Percentiles rank a stretch among this genome's conserved stretches.
These are phyloP conservation scores for Pyronema omphalodes DNA, from an alignment of 495 filamentous ascomycete genomes.

Conservation along the genomic window DNA sequence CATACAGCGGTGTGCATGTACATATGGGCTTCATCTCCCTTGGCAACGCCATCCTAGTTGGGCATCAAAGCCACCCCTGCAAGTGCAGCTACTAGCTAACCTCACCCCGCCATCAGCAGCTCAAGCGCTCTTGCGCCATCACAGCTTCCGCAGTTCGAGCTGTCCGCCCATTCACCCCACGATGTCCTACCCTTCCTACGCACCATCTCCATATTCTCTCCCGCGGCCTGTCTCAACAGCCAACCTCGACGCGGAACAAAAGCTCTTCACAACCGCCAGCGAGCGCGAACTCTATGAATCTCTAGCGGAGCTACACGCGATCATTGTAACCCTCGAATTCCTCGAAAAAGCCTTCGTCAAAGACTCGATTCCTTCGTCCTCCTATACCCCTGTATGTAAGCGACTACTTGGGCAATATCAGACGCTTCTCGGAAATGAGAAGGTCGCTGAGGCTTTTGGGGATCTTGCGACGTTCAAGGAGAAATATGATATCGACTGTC, in stretches of 20 bases:
- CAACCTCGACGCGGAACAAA: constrained; percentile 56
- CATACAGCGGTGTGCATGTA: too few species aligned
- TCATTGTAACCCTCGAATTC: constrained; percentile 86
- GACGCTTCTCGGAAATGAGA: constrained; percentile 73
- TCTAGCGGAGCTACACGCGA: constrained; percentile 91
- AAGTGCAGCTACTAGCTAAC: too few species aligned
- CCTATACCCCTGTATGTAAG: constrained; percentile 94
- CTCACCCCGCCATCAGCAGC: too few species aligned
- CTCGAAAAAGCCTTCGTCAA: constrained; percentile 94
- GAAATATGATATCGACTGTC: constrained; percentile 33
- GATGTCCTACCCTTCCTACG: constrained; percentile 15
- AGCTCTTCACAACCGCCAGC: constrained; percentile 62
- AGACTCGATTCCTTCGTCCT: constrained; percentile 75
- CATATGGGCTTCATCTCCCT: too few species aligned
- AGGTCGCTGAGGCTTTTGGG: constrained; percentile 60
- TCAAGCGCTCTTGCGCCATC: too few species aligned
- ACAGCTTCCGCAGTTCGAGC: too few species aligned
- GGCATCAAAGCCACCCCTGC: too few species aligned
- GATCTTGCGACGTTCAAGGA: constrained; percentile 83
- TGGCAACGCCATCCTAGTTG: too few species aligned
- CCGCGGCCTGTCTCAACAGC: constrained; percentile 12
- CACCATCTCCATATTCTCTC: constrained; percentile 16
- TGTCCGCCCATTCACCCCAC: neutral
- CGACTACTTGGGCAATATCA: constrained; percentile 93
- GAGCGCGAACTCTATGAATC: constrained; percentile 92